Evolutionary conservation across 768 basidiomycete species (phyloP), one percentile per base, ranked within the genome.

Genomic region (Russula compacta): DNA sequence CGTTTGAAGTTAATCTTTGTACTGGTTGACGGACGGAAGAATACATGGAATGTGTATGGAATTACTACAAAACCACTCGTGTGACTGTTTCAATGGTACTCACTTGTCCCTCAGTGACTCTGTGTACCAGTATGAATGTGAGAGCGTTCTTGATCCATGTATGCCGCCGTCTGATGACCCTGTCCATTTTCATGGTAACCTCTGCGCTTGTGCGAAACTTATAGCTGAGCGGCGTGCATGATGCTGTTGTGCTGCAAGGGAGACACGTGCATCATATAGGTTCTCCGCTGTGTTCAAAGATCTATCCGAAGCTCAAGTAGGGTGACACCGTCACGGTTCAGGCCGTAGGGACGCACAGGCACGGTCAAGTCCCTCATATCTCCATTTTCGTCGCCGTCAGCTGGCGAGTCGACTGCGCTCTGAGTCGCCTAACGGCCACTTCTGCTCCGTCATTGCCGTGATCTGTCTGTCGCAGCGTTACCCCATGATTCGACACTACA

Each of bases 1-100:
- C 6, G 67, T 72, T 19, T 62, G 46, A 61, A 50, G 50, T 47
- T 44, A 14, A 32, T 12, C 48, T 19, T 32, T 56, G 48, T 38
- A 33, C 8, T 17, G 40, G 33, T 8, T 36, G 5, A 19, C 14
- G n/a, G 17, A 2, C 15, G 36, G 39, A 60, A 47, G 19, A 19
- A 48, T 11, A 19, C 6, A 29, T 33, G 35, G 24, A 42, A 51
- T 11, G 21, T 6, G 10, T 43, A 14, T n/a, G 40, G 38, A 40
- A 57, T 33, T 21, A 17, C 32, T 40, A 11, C 17, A 39, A 35
- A 36, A 36, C 42, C 19, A n/a, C 6, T 24, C 17, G 29, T 57
- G 33, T 21, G 33, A 46, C 32, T 19, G 43, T 21, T 14, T 35
- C 8, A n/a, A n/a, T 8, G 47, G 6, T 17, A 12, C 6, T 2